Evolutionary conservation across 2,329 filamentous ascomycete species (phyloP).

Genomic region (Aureobasidium sp.): DNA sequence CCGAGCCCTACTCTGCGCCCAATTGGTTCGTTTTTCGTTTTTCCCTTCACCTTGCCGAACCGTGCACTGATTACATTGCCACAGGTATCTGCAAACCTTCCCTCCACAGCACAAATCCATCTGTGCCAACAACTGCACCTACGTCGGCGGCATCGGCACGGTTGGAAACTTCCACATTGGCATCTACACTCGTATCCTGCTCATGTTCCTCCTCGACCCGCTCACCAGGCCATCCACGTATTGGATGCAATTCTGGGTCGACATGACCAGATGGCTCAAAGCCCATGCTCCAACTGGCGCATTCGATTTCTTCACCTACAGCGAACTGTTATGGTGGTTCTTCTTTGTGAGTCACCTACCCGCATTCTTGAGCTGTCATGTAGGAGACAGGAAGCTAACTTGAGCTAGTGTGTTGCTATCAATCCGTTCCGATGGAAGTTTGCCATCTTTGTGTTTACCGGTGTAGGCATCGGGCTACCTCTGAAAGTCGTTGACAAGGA

Average conservation of each 20-base stretch:
- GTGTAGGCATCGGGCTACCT: constrained; percentile 59
- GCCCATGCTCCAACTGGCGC: constrained; percentile 59
- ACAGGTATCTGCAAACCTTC: constrained; percentile 67
- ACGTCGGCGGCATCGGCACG: constrained; percentile 68
- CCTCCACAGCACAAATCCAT: constrained; percentile 64
- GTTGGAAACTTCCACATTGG: constrained; percentile 86
- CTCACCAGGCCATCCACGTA: constrained; percentile 60
- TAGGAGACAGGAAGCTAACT: not conserved
- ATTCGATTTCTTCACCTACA: constrained; percentile 85
- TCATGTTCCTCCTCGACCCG: constrained; percentile 79
- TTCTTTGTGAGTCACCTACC: constrained; percentile 48
- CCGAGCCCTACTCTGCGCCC: constrained; percentile 64
- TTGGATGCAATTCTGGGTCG: constrained; percentile 81
- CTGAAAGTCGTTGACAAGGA: constrained; percentile 58
- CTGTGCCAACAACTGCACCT: constrained; percentile 77
- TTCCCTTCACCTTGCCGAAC: no score
- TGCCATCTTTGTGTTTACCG: constrained; percentile 74
- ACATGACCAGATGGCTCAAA: constrained; percentile 70
- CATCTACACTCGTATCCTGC: constrained; percentile 75
- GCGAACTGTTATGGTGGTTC: constrained; percentile 81
- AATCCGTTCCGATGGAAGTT: constrained; percentile 91
- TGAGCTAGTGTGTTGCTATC: constrained; percentile 41
- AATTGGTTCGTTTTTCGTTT: constrained; percentile 51
- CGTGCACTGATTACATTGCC: not conserved
- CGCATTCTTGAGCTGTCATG: no score